Conservation (phyloP, 768 basidiomycete species). For the Leccinum rimulosum region DNA sequence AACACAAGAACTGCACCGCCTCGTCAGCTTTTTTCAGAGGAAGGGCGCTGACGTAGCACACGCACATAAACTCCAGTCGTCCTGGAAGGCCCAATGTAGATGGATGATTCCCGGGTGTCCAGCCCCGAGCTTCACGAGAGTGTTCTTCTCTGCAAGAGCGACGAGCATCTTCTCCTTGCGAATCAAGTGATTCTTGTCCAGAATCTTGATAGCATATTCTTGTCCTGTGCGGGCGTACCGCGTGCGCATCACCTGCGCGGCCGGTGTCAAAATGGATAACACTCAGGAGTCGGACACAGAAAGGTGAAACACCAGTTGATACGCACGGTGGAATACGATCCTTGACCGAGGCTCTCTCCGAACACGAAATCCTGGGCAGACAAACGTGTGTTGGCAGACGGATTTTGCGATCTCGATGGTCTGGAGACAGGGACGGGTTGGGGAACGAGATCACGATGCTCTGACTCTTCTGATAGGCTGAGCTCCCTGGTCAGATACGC, state of each 20-base stretch:
- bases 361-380: conserved; percentile 69
- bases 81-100: conserved; percentile 83
- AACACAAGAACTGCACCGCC: conserved; percentile 65
- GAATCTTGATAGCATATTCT: conserved; percentile 73
- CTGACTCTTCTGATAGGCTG: conserved; percentile 36
- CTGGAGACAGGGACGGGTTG: conserved; percentile 7
- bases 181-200: conserved; percentile 81
- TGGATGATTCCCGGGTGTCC: conserved; percentile 82
- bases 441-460: conserved; percentile 6
- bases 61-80: conserved; percentile 80
- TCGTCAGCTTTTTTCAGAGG: conserved; percentile 6
- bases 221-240: conserved; percentile 54
- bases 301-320: background rate
- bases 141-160: conserved; percentile 78
- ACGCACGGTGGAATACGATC: conserved; percentile 79
- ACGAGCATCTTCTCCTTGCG: conserved; percentile 76
- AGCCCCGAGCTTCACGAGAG: conserved; percentile 59
- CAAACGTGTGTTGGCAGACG: conserved; percentile 43
- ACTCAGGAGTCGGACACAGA: conserved; percentile 4
- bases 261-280: background rate
- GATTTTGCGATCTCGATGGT: conserved; percentile 39
- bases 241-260: conserved; percentile 53
- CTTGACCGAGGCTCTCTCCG: conserved; percentile 72
- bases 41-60: conserved; percentile 7
- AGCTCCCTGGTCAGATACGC: conserved; percentile 58